phyloP scores from a whole-genome alignment of 495 filamentous ascomycete species.

The Aspergillus carlsbadensis region DNA sequence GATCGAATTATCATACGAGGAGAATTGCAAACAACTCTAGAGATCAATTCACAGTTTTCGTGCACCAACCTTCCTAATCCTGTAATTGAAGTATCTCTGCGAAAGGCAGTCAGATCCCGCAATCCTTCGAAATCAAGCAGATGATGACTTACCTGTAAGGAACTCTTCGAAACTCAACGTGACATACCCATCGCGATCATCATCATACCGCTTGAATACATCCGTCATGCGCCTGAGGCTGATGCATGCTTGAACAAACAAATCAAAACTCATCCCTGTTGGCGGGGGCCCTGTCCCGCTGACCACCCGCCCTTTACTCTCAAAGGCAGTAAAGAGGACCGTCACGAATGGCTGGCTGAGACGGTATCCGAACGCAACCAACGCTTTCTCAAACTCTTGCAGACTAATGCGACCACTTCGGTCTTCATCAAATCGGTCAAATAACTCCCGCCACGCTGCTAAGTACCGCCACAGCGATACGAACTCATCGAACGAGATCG shows the following conservation, averaged over 20 bases:
- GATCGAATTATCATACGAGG: not conserved
- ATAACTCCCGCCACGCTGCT: slow-evolving; percentile 87
- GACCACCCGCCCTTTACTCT: slow-evolving; percentile 42
- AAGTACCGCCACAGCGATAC: slow-evolving; percentile 93
- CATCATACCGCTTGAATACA: slow-evolving; percentile 98
- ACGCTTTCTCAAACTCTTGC: slow-evolving; percentile 84
- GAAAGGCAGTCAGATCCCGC: not conserved
- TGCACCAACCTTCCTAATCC: slow-evolving; percentile 27
- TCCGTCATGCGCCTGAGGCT: slow-evolving; percentile 97
- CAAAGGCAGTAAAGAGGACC: slow-evolving; percentile 73
- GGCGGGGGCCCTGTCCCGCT: slow-evolving; percentile 37
- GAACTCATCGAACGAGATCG: slow-evolving; percentile 93
- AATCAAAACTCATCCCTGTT: slow-evolving; percentile 85
- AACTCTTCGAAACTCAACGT: slow-evolving; percentile 82
- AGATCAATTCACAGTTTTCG: not conserved
- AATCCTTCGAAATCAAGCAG: not conserved
- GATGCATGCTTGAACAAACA: slow-evolving; percentile 98
- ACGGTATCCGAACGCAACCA: slow-evolving; percentile 92
- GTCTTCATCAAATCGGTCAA: slow-evolving; percentile 94
- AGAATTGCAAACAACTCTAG: not conserved
- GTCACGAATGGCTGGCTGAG: slow-evolving; percentile 79
- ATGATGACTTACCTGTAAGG: slow-evolving; percentile 55
- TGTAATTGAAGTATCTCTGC: slow-evolving; percentile 44
- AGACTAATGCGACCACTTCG: slow-evolving; percentile 80
- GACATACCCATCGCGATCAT: slow-evolving; percentile 91